Base-by-base conservation (phyloP, 495 filamentous ascomycete species). In the Penicillium cinerascens region DNA sequence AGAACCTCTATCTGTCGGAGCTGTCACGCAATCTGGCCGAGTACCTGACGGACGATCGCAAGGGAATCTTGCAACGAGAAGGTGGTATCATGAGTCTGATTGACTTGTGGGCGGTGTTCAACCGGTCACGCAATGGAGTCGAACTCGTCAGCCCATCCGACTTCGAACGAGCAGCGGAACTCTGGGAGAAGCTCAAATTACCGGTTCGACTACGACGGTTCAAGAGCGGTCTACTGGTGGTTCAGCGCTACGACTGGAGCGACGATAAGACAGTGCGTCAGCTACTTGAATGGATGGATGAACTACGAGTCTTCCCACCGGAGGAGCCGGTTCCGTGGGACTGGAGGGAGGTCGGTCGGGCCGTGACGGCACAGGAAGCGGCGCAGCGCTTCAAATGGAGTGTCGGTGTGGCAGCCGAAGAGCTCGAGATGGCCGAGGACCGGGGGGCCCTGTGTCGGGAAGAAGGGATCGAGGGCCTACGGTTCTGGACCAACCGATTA, bases 311-410 rank as follows among this genome's bases (percentile, higher is more conserved):
- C 23, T 71, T 81, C 38, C 82, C 87, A 10, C 82, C 84, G 1
- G 76, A 79, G n/a, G 77, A 78, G 44, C 77, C 86, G 15, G 76
- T 85, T 36, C 45, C 78, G 0, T 91, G 89, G 88, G 86, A 90
- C 60, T 90, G 88, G 86, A 75, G 68, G 17, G 50, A 73, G 20
- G 95, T 88, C 64, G 95, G 92, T 2, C 78, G 83, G 37, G 89
- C 91, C 4, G 84, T 99, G 21, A 97, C 91, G 4, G 91, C 92
- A 7, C 87, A 92, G 59, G 92, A 97, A 64, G 81, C 82, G 0
- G 93, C 93, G 0, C 89, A 95, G 69, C 78, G 80, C 44, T 99
- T 99, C 72, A 89, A 91, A 20, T 99, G 93, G 93, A 97, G 93
- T 66, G 87, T 99, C 15, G 95, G 95, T n/a, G 93, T 99, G 18